Conservation (phyloP, 768 basidiomycete genomes). For the Baorangia bicolor region DNA sequence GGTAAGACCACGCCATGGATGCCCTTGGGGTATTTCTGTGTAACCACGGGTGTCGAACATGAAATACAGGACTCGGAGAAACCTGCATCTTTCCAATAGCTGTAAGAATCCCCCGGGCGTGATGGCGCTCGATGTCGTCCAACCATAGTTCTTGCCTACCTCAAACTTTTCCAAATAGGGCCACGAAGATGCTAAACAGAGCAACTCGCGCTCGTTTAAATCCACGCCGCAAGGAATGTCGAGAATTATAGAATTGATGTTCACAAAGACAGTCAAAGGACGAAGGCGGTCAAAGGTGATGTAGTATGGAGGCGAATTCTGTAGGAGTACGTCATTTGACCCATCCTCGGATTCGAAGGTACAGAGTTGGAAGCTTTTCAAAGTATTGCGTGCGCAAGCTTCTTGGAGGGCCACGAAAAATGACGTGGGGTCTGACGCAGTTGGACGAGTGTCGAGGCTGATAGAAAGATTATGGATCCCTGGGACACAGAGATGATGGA, state of each 20-base stretch:
- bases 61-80: background rate
- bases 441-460: background rate
- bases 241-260: slow-evolving; percentile 4
- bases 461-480: background rate
- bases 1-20: slow-evolving; percentile 11
- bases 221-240: background rate
- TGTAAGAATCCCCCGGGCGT: slow-evolving; percentile 10
- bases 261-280: slow-evolving; percentile 3
- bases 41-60: slow-evolving; percentile 9
- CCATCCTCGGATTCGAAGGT: background rate
- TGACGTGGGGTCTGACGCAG: background rate
- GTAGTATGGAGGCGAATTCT: background rate
- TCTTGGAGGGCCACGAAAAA: slow-evolving; percentile 4
- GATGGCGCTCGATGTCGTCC: slow-evolving; percentile 3
- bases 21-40: slow-evolving; percentile 1
- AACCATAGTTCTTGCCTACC: background rate
- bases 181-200: slow-evolving; percentile 17
- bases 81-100: slow-evolving; percentile 14
- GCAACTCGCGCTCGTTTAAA: slow-evolving; percentile 5
- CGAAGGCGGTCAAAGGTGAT: slow-evolving; percentile 1
- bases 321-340: background rate
- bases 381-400: background rate
- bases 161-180: background rate
- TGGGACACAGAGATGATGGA: background rate
- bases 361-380: background rate